Evolutionary conservation across 176 grass and related monocot genomes (phyloP), one percentile per base, ranked within the genome.

Genomic region (Triticum dicoccoides): DNA sequence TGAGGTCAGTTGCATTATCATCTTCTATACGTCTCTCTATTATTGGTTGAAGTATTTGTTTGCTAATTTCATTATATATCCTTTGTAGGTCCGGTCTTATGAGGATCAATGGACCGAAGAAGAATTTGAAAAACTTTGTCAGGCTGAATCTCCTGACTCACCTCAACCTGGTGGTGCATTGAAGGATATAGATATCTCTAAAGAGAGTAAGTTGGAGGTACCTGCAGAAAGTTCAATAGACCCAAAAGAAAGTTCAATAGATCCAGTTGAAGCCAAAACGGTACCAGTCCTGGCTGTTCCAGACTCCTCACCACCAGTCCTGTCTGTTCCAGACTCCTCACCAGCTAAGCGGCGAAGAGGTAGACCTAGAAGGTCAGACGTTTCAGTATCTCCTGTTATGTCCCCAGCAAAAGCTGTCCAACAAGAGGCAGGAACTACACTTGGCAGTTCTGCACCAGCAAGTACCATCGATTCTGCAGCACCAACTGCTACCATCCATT

Each of bases 111-210:
- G 94, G 97, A 96, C 97, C 15, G 97, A 99, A 89, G 97, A 99
- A 94, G 97, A 99, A 78, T 99, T 99, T 77, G 97, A 99, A 86
- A 99, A 99, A 76, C 97, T 99, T 89, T 99, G 97, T 85, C 94
- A 99, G 82, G 94, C 33, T 72, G 97, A 96, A 82, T 83, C 97
- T 80, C 90, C 97, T 10, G 89, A 87, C 0, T 89, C 90, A 70
- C 86, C 90, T 73, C 89, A 86, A 86, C 73, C 74, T 85, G 82
- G 71, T 51, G 70, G 30, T 62, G 81, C 85, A 42, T 34, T 44
- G 75, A 92, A 92, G 86, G 83, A 94, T 90, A 80, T 83, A 82
- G 86, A 86, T 77, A 79, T 85, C 45, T 61, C 73, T 84, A 88
- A 91, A 86, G 77, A 27, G 11, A 76, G 72, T 54, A 91, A 89